Conservation (phyloP, 2,329 filamentous ascomycete genomes). For the Trichoderma gracile region DNA sequence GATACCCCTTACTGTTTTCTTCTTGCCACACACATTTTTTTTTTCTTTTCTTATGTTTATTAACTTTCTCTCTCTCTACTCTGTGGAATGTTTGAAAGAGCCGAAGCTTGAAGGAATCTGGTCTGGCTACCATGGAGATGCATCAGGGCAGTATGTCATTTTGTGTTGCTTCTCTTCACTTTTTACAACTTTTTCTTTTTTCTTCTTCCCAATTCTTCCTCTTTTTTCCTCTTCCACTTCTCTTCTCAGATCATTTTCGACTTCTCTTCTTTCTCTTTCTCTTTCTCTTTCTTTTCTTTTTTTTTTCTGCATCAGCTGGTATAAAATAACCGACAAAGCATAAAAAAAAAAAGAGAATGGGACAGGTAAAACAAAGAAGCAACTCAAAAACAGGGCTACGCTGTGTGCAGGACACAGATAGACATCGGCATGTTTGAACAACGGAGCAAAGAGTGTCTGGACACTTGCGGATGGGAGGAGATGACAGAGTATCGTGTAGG, state of each 20-base stretch:
- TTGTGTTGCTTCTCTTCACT: background rate
- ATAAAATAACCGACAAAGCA: slow-evolving; percentile 26
- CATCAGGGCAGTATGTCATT: slow-evolving; percentile 22
- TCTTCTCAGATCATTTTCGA: background rate
- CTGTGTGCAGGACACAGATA: slow-evolving; percentile 27
- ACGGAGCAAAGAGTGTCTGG: slow-evolving; percentile 31
- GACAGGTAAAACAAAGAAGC: slow-evolving; percentile 21
- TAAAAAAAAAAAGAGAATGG: slow-evolving; percentile 27
- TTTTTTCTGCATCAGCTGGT: slow-evolving; percentile 11
- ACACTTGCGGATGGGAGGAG: slow-evolving; percentile 27
- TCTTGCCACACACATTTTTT: slow-evolving; percentile 30
- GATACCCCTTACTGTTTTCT: slow-evolving; percentile 45
- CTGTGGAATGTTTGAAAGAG: slow-evolving; percentile 15
- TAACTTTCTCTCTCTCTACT: slow-evolving; percentile 25
- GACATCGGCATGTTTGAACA: slow-evolving; percentile 25
- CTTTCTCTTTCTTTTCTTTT: background rate
- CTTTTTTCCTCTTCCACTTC: background rate
- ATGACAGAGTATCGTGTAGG: slow-evolving; percentile 27
- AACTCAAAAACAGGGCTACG: slow-evolving; percentile 23
- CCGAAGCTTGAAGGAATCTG: slow-evolving; percentile 21
- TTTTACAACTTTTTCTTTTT: background rate
- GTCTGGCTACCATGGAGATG: slow-evolving; percentile 32
- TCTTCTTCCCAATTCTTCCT: background rate
- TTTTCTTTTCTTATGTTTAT: slow-evolving; percentile 31
- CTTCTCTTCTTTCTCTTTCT: background rate